phyloP scores from a whole-genome alignment of 305 asterid genomes.

The Fraxinus floribunda region DNA sequence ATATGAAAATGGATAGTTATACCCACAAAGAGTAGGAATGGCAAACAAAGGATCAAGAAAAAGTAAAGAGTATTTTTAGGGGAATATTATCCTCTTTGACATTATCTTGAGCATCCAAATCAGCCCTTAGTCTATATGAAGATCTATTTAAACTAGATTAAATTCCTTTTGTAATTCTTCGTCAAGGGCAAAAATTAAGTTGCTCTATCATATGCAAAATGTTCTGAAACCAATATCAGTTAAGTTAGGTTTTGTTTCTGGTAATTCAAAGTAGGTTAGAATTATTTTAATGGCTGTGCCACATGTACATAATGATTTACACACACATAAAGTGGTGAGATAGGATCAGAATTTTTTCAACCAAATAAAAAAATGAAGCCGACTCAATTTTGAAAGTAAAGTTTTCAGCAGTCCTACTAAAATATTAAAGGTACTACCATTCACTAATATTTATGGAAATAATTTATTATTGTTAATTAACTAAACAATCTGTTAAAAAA shows the following conservation, averaged over 20 bases:
- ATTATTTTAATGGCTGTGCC: neutral
- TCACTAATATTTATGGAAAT: too few species aligned
- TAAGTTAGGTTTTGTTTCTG: neutral
- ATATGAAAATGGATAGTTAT: neutral
- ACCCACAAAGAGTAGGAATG: slow-evolving; percentile 3
- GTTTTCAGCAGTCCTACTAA: too few species aligned
- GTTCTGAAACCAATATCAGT: neutral
- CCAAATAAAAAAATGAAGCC: too few species aligned
- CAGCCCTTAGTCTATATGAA: neutral
- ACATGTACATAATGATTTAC: too few species aligned
- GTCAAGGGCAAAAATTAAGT: neutral
- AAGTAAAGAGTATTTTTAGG: neutral
- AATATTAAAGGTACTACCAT: too few species aligned
- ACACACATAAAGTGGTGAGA: too few species aligned
- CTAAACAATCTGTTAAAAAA: too few species aligned
- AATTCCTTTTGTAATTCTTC: neutral
- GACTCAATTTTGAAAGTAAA: too few species aligned
- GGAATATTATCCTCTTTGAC: neutral
- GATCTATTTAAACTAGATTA: neutral
- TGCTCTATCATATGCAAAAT: neutral
- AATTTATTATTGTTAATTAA: too few species aligned
- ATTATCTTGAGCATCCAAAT: neutral
- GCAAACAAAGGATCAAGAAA: neutral
- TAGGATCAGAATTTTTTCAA: too few species aligned
- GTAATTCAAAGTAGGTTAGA: neutral